Evolutionary conservation across 176 grass and related monocot species (phyloP).

Genomic region (Phyllostachys edulis): DNA sequence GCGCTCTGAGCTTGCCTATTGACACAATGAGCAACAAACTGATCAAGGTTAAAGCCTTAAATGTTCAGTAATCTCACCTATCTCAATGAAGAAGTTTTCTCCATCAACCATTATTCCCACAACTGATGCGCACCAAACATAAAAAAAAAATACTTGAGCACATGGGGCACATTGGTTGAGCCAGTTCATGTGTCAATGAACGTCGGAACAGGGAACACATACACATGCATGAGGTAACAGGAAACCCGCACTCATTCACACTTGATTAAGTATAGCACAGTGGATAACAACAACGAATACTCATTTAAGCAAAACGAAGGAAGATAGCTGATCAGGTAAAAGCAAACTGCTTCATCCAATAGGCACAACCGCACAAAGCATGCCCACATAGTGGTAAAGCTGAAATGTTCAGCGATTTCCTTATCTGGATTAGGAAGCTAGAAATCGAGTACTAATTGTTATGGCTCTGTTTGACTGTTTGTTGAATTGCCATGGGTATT

Average conservation of each 20-base stretch:
- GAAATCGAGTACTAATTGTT: neutral
- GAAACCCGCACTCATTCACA: neutral
- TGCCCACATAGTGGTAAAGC: neutral
- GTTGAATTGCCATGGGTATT: neutral
- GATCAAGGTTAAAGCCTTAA: slow-evolving; percentile 4
- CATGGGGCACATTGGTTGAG: neutral
- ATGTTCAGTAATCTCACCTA: neutral
- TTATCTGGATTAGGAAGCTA: neutral
- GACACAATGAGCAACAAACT: neutral
- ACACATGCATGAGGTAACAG: neutral
- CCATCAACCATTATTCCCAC: neutral
- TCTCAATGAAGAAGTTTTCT: neutral
- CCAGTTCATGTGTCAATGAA: neutral
- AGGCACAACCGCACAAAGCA: neutral
- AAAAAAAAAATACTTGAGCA: neutral
- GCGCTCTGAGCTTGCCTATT: neutral
- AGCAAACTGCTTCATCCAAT: neutral
- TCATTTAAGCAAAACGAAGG: neutral
- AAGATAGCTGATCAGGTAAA: neutral
- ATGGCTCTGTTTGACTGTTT: neutral
- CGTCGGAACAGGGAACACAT: neutral
- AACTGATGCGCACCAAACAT: neutral
- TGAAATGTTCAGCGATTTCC: neutral
- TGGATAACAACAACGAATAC: neutral
- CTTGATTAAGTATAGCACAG: neutral